These are phyloP conservation scores for Mycena vitilis DNA, from an alignment of 768 basidiomycete species.

Conservation along the genomic window DNA sequence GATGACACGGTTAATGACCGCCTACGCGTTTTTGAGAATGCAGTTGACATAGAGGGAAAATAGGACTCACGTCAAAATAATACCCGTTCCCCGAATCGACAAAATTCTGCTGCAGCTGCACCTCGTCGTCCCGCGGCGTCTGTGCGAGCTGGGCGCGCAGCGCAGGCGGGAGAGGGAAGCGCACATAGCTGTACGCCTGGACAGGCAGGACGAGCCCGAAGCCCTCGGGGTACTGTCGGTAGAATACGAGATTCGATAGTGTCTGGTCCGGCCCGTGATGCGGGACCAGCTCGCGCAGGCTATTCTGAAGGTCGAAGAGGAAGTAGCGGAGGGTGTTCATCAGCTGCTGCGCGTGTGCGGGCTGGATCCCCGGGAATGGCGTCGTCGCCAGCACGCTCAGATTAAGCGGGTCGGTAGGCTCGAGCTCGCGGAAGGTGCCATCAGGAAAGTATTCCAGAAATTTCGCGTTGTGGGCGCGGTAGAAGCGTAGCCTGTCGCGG, in stretches of 20 bases:
- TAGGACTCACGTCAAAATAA: constrained; percentile 27
- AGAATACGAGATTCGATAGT: constrained; percentile 30
- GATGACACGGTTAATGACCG: constrained; percentile 23
- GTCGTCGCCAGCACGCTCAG: constrained; percentile 23
- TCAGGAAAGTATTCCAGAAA: constrained; percentile 31
- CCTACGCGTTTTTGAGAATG: not conserved
- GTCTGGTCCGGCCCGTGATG: constrained; percentile 27
- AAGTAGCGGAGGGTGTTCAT: constrained; percentile 31
- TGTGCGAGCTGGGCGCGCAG: constrained; percentile 17
- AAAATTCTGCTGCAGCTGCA: constrained; percentile 26
- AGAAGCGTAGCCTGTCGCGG: constrained; percentile 9
- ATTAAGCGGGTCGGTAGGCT: constrained; percentile 10
- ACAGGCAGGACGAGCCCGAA: constrained; percentile 22
- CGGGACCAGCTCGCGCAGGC: constrained; percentile 17
- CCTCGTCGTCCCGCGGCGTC: constrained; percentile 24
- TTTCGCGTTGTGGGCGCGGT: constrained; percentile 26
- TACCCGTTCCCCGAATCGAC: constrained; percentile 12
- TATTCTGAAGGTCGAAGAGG: constrained; percentile 33
- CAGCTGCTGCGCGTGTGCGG: constrained; percentile 16
- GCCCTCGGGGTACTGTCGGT: constrained; percentile 14
- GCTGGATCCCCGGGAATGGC: constrained; percentile 11
- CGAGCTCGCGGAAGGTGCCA: constrained; percentile 24
- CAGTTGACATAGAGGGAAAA: not conserved
- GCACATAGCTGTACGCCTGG: constrained; percentile 6
- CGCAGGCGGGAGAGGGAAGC: not conserved